Percentiles rank a stretch among this genome's conserved stretches.
phyloP scores from a whole-genome alignment of 1,284 basidiomycete genomes.

The Irpex rosettiformis region DNA sequence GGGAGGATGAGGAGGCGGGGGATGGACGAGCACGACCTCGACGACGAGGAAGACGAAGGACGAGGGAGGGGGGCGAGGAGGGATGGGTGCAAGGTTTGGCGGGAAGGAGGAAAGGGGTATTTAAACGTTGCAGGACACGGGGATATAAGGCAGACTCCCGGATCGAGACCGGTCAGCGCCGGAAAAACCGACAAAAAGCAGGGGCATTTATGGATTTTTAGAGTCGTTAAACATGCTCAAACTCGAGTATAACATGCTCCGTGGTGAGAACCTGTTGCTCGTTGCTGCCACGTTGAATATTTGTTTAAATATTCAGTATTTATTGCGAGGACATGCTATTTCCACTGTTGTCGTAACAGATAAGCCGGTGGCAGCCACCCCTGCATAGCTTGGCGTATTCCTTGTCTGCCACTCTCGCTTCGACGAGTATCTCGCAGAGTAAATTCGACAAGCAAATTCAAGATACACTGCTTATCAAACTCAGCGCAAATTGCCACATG shows the following conservation, averaged over 20 bases:
- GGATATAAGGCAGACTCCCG: constrained; percentile 8
- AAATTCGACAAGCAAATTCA: no score
- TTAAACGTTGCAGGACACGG: constrained; percentile 9
- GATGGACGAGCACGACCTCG: constrained; percentile 1
- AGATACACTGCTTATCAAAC: no score
- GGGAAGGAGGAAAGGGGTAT: constrained; percentile 14
- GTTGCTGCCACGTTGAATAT: background rate
- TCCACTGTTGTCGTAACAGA: constrained; percentile 1
- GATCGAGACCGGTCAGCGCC: constrained; percentile 8
- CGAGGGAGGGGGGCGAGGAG: constrained; percentile 4
- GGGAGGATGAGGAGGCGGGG: background rate
- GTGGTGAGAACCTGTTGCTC: background rate
- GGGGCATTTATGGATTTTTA: no score
- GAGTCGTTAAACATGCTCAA: background rate
- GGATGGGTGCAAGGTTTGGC: constrained; percentile 7
- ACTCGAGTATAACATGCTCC: background rate
- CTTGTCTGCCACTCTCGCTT: background rate
- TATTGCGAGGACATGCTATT: background rate
- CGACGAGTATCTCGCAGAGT: no score
- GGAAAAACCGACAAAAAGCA: constrained; percentile 5
- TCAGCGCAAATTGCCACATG: background rate
- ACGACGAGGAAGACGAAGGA: constrained; percentile 4
- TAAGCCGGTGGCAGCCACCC: background rate
- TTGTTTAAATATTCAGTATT: no score
- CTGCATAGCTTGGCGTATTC: background rate